These are phyloP conservation scores for Cytospora paraplurivora DNA, from an alignment of 2,329 filamentous ascomycete species.

Conservation along the genomic window DNA sequence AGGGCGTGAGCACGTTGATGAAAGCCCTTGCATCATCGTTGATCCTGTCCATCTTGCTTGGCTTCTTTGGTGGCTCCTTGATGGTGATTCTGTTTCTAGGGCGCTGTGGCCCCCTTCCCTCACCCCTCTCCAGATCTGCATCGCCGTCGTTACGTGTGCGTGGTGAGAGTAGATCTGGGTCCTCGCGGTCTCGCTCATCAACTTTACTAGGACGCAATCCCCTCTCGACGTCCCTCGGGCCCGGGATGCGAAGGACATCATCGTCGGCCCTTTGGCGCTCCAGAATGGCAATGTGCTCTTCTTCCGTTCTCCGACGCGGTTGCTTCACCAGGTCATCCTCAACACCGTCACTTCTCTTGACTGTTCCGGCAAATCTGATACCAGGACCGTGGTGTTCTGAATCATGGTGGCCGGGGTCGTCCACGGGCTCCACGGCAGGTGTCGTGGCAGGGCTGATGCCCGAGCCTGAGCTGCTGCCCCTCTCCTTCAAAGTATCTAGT, in stretches of 20 bases:
- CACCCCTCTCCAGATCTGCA: conserved; percentile 31
- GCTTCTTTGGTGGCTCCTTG: conserved; percentile 59
- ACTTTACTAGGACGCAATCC: conserved; percentile 69
- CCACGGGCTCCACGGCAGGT: conserved; percentile 12
- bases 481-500: conserved; percentile 42
- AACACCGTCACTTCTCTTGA: conserved; percentile 61
- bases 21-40: conserved; percentile 47
- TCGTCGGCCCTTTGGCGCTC: conserved; percentile 79
- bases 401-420: conserved; percentile 23
- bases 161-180: conserved; percentile 33
- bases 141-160: background rate
- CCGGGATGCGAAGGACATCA: conserved; percentile 82
- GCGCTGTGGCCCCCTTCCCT: conserved; percentile 27
- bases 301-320: conserved; percentile 59
- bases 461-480: conserved; percentile 32
- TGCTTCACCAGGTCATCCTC: conserved; percentile 50
- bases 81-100: conserved; percentile 56
- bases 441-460: conserved; percentile 19
- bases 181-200: conserved; percentile 39
- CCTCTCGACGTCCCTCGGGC: conserved; percentile 84
- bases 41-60: conserved; percentile 45
- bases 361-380: conserved; percentile 70
- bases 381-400: conserved; percentile 41
- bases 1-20: conserved; percentile 39
- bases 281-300: conserved; percentile 85